Conservation (phyloP, 371 early-diverging fungal species). For the Lichtheimia ornata region DNA sequence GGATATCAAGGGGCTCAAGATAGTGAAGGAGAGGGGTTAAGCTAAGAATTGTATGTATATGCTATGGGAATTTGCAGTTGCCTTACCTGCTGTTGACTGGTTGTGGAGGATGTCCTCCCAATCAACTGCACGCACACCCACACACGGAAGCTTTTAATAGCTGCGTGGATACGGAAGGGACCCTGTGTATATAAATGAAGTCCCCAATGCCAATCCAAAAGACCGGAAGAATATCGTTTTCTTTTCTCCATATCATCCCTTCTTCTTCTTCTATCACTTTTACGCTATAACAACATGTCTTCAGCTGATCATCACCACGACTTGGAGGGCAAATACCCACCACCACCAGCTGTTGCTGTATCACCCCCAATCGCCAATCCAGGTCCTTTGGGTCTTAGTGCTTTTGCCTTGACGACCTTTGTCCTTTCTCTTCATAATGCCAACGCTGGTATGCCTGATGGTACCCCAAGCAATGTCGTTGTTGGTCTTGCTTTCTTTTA, state of each 20-base stretch:
- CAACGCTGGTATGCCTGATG: conserved; percentile 62
- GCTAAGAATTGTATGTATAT: too few species aligned
- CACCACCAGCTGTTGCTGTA: conserved; percentile 16
- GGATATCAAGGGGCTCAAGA: too few species aligned
- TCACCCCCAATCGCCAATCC: conserved; percentile 61
- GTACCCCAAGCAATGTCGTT: conserved; percentile 58
- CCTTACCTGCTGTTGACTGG: too few species aligned
- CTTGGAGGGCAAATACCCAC: neutral
- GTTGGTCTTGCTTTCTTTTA: conserved; percentile 77
- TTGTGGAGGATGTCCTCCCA: too few species aligned
- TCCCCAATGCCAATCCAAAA: too few species aligned
- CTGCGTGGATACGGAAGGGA: too few species aligned
- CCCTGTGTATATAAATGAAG: too few species aligned
- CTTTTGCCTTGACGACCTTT: conserved; percentile 79
- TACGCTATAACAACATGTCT: neutral
- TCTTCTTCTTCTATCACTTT: neutral
- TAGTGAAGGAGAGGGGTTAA: too few species aligned
- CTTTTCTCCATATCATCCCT: neutral
- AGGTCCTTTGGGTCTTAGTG: conserved; percentile 73
- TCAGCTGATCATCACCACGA: conserved; percentile 2
- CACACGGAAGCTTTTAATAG: too few species aligned
- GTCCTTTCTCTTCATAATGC: conserved; percentile 70
- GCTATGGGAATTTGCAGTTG: too few species aligned
- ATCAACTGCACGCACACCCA: too few species aligned
- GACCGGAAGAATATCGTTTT: neutral